Percentiles rank a stretch among this genome's conserved stretches.
These are phyloP conservation scores for Periconia sp. DNA, from an alignment of 2,329 filamentous ascomycete species.

Conservation along the genomic window DNA sequence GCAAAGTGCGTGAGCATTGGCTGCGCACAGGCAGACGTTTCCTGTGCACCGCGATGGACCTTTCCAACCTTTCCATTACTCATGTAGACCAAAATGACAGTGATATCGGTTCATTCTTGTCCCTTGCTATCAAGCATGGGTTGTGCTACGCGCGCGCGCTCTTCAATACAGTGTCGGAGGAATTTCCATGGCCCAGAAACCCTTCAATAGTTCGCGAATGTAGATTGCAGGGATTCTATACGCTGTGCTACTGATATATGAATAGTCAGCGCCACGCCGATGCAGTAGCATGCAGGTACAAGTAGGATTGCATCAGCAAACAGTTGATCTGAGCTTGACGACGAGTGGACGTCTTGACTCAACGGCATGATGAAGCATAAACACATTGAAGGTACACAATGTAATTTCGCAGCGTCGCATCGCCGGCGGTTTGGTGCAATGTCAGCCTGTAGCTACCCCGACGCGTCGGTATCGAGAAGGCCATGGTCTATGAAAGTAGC, in stretches of 20 bases:
- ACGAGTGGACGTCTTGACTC: too few relatives aligned
- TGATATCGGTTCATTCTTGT: too few relatives aligned
- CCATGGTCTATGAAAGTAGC: background rate
- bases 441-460: background rate
- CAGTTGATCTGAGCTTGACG: too few relatives aligned
- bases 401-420: background rate
- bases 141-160: background rate
- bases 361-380: too few relatives aligned
- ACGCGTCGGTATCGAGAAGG: slow-evolving; percentile 9
- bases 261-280: slow-evolving; percentile 6
- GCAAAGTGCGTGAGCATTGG: background rate
- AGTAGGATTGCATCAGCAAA: background rate
- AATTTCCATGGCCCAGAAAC: background rate
- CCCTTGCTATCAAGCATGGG: background rate
- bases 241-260: slow-evolving; percentile 6
- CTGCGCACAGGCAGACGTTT: background rate
- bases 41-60: too few relatives aligned
- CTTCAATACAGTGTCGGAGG: background rate
- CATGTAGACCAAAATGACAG: too few relatives aligned
- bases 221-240: slow-evolving; percentile 1
- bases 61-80: too few relatives aligned
- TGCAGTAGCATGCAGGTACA: slow-evolving; percentile 18
- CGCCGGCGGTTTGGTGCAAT: background rate
- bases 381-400: too few relatives aligned
- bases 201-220: slow-evolving; percentile 6